These are phyloP conservation scores for Hymenoscyphus fructigenus DNA, from an alignment of 2,329 filamentous ascomycete genomes.

Conservation along the genomic window DNA sequence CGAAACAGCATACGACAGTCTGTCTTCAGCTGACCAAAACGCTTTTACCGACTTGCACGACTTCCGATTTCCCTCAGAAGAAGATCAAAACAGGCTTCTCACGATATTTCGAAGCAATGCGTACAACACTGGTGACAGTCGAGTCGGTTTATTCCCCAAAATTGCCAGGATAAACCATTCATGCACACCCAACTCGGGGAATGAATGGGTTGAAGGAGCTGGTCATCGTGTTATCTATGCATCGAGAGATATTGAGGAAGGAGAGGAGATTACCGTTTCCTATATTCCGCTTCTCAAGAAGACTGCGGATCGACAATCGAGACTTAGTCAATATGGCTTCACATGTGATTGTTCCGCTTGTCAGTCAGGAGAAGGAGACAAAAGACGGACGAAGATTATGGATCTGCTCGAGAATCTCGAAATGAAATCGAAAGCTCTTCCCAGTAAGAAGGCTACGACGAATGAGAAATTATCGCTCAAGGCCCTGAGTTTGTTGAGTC, in stretches of 20 bases:
- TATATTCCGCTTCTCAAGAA: slow-evolving; percentile 35
- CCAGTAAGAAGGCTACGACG: slow-evolving; percentile 15
- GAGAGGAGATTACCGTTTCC: slow-evolving; percentile 41
- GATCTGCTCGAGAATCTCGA: slow-evolving; percentile 38
- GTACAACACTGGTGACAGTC: slow-evolving; percentile 31
- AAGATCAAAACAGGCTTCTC: slow-evolving; percentile 33
- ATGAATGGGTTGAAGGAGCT: slow-evolving; percentile 38
- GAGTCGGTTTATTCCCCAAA: slow-evolving; percentile 39
- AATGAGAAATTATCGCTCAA: slow-evolving; percentile 21
- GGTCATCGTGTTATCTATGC: slow-evolving; percentile 38
- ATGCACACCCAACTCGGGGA: slow-evolving; percentile 40
- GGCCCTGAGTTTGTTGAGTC: slow-evolving; percentile 22
- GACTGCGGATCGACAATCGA: slow-evolving; percentile 28
- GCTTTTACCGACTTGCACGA: slow-evolving; percentile 23
- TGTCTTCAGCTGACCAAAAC: slow-evolving; percentile 16
- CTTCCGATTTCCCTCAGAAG: slow-evolving; percentile 19
- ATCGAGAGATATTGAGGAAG: slow-evolving; percentile 36
- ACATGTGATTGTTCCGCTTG: slow-evolving; percentile 42
- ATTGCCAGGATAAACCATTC: slow-evolving; percentile 41
- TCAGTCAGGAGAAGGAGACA: slow-evolving; percentile 30
- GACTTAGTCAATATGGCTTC: slow-evolving; percentile 38
- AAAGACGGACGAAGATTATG: slow-evolving; percentile 35
- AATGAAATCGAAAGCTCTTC: slow-evolving; percentile 25
- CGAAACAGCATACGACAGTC: slow-evolving; percentile 24
- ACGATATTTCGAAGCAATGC: slow-evolving; percentile 27